Evolutionary conservation across 345 rosid genomes (phyloP).

Genomic region (Camelina laxa): DNA sequence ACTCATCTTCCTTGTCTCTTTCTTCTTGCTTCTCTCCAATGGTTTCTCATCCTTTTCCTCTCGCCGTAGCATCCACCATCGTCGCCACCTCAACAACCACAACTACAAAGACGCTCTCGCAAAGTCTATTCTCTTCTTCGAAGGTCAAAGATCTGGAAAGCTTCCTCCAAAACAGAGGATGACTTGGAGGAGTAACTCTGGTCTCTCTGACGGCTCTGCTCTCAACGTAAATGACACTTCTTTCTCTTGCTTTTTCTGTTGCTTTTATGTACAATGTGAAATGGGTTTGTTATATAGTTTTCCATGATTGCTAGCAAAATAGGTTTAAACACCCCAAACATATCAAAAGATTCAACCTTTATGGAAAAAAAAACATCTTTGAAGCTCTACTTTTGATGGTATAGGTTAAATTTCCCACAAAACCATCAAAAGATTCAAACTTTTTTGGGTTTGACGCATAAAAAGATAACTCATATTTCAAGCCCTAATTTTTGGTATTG

Average conservation of each 20-base stretch:
- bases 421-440: slow-evolving; percentile 9
- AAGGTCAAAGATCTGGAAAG: slow-evolving; percentile 89
- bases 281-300: neutral
- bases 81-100: slow-evolving; percentile 57
- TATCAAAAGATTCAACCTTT: slow-evolving; percentile 25
- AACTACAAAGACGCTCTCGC: slow-evolving; percentile 87
- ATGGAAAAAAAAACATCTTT: neutral
- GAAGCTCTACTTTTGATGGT: no score
- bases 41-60: slow-evolving; percentile 48
- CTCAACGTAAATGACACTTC: slow-evolving; percentile 56
- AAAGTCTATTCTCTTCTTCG: slow-evolving; percentile 82
- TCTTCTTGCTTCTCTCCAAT: slow-evolving; percentile 54
- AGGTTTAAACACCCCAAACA: neutral
- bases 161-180: slow-evolving; percentile 79
- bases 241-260: neutral
- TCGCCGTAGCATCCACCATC: slow-evolving; percentile 39
- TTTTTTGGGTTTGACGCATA: neutral
- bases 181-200: slow-evolving; percentile 88
- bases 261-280: neutral
- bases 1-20: slow-evolving; percentile 38
- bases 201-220: slow-evolving; percentile 82
- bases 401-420: neutral
- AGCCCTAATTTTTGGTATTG: neutral
- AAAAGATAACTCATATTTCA: neutral
- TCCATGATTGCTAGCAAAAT: neutral